Evolutionary conservation across 768 basidiomycete species (phyloP).

Genomic region (Ramaria sp.): DNA sequence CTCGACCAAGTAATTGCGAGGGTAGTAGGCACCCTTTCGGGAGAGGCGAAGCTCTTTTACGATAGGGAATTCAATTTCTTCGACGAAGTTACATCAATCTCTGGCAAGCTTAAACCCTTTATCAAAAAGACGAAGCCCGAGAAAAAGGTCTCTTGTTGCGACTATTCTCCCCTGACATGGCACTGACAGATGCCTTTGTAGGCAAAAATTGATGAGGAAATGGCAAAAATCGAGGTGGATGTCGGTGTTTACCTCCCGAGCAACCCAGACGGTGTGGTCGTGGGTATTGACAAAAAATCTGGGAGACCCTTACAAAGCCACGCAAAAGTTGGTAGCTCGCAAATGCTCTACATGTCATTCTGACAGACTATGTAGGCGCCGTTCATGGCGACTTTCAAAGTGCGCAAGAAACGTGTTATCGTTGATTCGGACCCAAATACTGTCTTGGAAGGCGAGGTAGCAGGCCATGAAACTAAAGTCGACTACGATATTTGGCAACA

Average conservation of each 20-base stretch:
- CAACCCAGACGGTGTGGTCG: slow-evolving; percentile 91
- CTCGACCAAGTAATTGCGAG: slow-evolving; percentile 78
- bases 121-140: slow-evolving; percentile 93
- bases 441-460: slow-evolving; percentile 52
- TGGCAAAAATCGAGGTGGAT: slow-evolving; percentile 90
- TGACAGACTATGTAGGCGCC: slow-evolving; percentile 56
- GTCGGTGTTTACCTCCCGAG: slow-evolving; percentile 96
- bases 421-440: slow-evolving; percentile 65
- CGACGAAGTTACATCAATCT: slow-evolving; percentile 93
- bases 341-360: slow-evolving; percentile 3
- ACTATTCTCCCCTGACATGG: not conserved
- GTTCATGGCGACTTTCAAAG: slow-evolving; percentile 99
- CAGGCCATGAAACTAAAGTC: slow-evolving; percentile 37
- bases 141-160: slow-evolving; percentile 64
- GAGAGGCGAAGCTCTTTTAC: slow-evolving; percentile 81
- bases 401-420: slow-evolving; percentile 71
- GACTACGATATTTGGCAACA: slow-evolving; percentile 92
- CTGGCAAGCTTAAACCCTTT: slow-evolving; percentile 91
- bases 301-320: slow-evolving; percentile 95
- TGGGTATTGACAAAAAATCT: slow-evolving; percentile 96
- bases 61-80: slow-evolving; percentile 95
- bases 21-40: slow-evolving; percentile 79
- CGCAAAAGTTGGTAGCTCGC: slow-evolving; percentile 59
- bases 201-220: slow-evolving; percentile 99
- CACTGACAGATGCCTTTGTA: slow-evolving; percentile 20